Base-by-base conservation (phyloP, 2,329 filamentous ascomycete species). In the Pseudogymnoascus destructans region DNA sequence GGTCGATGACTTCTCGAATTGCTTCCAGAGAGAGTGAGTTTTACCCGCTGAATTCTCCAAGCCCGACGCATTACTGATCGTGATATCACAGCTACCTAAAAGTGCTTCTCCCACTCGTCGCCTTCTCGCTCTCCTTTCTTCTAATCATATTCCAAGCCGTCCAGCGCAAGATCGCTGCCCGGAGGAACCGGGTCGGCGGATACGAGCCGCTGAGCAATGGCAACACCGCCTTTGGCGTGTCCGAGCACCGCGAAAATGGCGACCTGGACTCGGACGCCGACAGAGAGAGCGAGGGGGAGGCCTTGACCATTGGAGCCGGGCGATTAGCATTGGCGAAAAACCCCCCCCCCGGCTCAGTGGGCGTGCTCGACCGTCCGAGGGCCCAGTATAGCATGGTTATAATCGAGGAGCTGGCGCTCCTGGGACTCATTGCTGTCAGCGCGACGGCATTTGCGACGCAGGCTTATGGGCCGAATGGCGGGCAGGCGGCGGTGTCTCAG, bases 291-390 rank as follows among this genome's bases (percentile, higher is more conserved):
- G 78, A 85, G 58, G 78, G 79, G 58, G 75, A 77, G 55, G 75
- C 71, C 9, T 73, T 82, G 61, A 76, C 79, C 62, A 80, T 84
- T 64, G 70, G 70, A 63, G 79, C 77, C 42, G 80, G 81, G 56
- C 79, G 77, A 35, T 71, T 84, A 38, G 74, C 77, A 19, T 72
- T 85, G 35, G 76, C 75, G 58, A 82, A 84, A 67, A 82, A 80
- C 1, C 78, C 76, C 2, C 83, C 80, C n/a, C 76, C 74, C 63
- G 81, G 79, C 49, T 85, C 81, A 21, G 74, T 84, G 55, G 79
- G 91, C 54, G 82, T 88, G 61, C 76, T 91, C 60, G 85, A 93
- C 71, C 85, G 79, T 46, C 93, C 93, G 1, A 77, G 79, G 7
- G 89, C 81, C 42, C 86, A 95, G 72, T 73, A 85, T 38, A 71